These are phyloP conservation scores for Penicillium sp. DNA, from an alignment of 2,329 filamentous ascomycete genomes.

Conservation along the genomic window DNA sequence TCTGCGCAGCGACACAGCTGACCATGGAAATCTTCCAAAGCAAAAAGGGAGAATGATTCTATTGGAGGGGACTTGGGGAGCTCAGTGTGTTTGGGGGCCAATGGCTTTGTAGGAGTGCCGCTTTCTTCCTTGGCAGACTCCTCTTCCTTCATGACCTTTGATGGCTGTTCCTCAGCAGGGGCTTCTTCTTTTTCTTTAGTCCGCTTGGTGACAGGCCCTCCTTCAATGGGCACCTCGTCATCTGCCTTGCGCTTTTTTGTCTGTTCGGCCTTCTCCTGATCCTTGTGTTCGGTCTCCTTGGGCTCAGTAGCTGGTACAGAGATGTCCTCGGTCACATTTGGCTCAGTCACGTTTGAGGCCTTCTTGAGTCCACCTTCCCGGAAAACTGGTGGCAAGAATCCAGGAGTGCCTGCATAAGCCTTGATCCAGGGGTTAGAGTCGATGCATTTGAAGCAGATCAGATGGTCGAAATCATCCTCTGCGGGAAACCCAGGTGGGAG, in stretches of 20 bases:
- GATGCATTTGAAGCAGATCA: constrained; percentile 91
- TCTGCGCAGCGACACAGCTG: constrained; percentile 69
- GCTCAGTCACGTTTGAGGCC: background rate
- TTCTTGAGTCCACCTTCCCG: constrained; percentile 26
- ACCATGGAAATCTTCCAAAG: constrained; percentile 68
- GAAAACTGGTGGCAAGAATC: constrained; percentile 69
- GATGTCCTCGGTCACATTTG: background rate
- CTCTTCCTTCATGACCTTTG: background rate
- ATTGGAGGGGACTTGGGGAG: constrained; percentile 49
- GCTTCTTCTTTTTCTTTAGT: constrained; percentile 37
- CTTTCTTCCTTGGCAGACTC: constrained; percentile 4
- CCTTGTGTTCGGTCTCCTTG: background rate
- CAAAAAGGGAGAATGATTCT: constrained; percentile 69
- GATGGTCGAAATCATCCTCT: constrained; percentile 79
- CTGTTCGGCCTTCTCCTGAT: constrained; percentile 12
- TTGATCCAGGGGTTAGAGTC: constrained; percentile 86
- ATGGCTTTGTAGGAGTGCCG: constrained; percentile 2
- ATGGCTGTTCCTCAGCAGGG: constrained; percentile 9
- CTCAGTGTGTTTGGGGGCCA: constrained; percentile 49
- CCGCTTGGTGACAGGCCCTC: constrained; percentile 34
- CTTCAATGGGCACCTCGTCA: constrained; percentile 37
- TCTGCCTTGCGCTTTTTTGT: constrained; percentile 60
- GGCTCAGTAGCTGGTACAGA: background rate
- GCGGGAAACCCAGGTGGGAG: constrained; percentile 76
- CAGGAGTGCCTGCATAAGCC: constrained; percentile 66